These are phyloP conservation scores for Leishmania tarentolae DNA, from an alignment of 208 protist genomes.

Conservation along the genomic window DNA sequence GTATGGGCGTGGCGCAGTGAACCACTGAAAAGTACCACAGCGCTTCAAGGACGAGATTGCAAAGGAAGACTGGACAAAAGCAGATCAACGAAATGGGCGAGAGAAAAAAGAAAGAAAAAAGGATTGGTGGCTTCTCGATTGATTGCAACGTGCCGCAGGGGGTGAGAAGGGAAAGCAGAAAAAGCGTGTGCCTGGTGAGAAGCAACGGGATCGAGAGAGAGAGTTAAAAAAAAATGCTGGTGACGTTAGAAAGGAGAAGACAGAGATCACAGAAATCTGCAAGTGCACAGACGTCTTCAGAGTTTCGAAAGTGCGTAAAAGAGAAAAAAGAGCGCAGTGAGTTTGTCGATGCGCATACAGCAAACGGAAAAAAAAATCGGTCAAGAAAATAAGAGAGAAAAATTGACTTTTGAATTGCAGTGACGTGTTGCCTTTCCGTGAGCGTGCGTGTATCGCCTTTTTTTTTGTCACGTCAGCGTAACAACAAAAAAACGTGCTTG, in stretches of 20 bases:
- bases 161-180: background rate
- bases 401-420: background rate
- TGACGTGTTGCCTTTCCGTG: background rate
- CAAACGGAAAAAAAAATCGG: background rate
- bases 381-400: background rate
- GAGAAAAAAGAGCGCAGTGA: background rate
- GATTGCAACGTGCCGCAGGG: background rate
- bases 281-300: background rate
- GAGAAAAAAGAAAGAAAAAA: background rate
- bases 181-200: background rate
- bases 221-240: background rate
- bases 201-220: background rate
- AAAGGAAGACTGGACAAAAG: background rate
- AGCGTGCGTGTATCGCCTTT: background rate
- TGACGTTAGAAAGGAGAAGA: background rate
- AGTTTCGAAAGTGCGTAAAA: background rate
- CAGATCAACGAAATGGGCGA: background rate
- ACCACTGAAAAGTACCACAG: background rate
- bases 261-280: background rate
- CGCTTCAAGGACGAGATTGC: background rate
- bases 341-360: background rate
- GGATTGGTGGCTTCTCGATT: background rate
- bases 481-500: too few species aligned
- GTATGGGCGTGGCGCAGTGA: background rate
- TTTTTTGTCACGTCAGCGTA: background rate